Evolutionary conservation across 139 green algal genomes (phyloP).

Genomic region (Auxenochlorella pyrenoidosa): DNA sequence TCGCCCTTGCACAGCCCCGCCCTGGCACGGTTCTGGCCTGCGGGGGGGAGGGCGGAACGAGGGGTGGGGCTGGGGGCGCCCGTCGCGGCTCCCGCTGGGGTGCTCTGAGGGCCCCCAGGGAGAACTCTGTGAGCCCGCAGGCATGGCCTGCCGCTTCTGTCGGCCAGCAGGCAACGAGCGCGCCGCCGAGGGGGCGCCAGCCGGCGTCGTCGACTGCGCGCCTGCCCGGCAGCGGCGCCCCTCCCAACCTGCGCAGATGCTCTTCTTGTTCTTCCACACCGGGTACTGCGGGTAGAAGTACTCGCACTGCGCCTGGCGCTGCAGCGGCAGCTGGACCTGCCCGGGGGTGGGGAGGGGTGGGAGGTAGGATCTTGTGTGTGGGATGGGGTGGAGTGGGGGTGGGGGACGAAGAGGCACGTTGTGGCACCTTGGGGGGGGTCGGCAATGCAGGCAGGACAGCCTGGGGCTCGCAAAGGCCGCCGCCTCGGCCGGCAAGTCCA

Average conservation of each 20-base stretch:
- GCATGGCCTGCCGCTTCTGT: no score
- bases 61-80: background rate
- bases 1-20: background rate
- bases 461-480: no score
- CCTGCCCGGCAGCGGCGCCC: background rate
- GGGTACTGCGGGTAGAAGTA: background rate
- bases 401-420: no score
- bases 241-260: background rate
- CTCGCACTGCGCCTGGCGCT: background rate
- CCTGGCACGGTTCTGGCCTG: background rate
- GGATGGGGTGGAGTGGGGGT: no score
- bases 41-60: background rate
- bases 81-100: background rate
- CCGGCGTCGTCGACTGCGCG: no score
- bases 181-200: background rate
- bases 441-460: no score
- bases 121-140: no score
- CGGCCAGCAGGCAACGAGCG: no score
- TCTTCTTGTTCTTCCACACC: background rate
- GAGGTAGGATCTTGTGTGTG: background rate
- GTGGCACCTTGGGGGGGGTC: no score
- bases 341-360: background rate
- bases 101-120: no score
- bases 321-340: background rate
- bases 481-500: no score